These are phyloP conservation scores for Leccinum variicolor DNA, from an alignment of 768 basidiomycete species.

Conservation along the genomic window DNA sequence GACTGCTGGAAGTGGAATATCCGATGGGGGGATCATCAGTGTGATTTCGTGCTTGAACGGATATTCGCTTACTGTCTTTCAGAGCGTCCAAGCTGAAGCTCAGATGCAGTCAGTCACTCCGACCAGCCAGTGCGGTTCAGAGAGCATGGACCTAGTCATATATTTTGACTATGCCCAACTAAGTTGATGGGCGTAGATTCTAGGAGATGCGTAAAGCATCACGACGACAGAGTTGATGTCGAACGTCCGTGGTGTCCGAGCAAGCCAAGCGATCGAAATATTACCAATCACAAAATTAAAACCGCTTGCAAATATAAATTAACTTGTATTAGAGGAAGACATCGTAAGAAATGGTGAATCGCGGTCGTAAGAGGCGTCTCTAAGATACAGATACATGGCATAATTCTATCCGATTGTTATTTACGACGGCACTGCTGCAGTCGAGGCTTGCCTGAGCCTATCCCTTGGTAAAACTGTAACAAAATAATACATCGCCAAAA, in stretches of 20 bases:
- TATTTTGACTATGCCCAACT: not conserved
- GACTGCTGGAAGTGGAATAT: not conserved
- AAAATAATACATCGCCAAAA: conserved; percentile 24
- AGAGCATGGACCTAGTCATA: not conserved
- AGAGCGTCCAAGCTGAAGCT: not conserved
- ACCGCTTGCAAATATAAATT: not conserved
- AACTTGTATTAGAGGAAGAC: conserved; percentile 2
- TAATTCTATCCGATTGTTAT: conserved; percentile 14
- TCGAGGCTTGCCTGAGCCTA: conserved; percentile 19
- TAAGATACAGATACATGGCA: conserved; percentile 20
- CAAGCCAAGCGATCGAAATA: not conserved
- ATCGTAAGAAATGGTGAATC: not conserved
- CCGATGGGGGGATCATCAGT: not conserved
- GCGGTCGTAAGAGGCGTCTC: conserved; percentile 6
- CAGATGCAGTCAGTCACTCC: not conserved
- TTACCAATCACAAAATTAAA: not conserved
- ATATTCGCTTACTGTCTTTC: not conserved
- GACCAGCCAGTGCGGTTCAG: not conserved
- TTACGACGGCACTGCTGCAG: conserved; percentile 12
- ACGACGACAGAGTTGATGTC: not conserved
- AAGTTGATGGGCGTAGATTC: not conserved
- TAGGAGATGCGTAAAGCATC: not conserved
- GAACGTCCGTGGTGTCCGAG: conserved; percentile 2
- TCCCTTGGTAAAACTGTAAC: conserved; percentile 6
- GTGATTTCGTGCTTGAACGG: not conserved